phyloP scores from a whole-genome alignment of 1,139 yeast genomes.

The Candida tetrigidarum region DNA sequence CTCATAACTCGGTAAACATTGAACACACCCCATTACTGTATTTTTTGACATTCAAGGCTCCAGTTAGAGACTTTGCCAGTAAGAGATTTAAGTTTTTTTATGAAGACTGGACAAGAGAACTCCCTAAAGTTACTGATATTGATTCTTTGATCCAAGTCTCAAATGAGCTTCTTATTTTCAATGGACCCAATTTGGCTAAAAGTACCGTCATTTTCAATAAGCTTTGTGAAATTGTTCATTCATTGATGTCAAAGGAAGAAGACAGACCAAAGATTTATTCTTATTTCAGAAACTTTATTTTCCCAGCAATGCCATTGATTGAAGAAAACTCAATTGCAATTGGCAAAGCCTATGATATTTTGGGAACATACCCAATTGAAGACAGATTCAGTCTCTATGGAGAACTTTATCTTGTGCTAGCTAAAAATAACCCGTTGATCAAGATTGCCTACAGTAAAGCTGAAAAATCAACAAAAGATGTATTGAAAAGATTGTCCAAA shows the following conservation, averaged over 20 bases:
- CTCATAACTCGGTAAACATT: constrained; percentile 34
- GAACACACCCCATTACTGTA: constrained; percentile 27
- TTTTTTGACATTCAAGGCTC: constrained; percentile 37
- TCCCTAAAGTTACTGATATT: constrained; percentile 41
- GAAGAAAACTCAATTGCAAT: constrained; percentile 66
- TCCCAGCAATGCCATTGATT: constrained; percentile 68
- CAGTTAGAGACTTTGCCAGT: constrained; percentile 28
- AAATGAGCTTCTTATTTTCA: constrained; percentile 53
- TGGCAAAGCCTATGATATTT: constrained; percentile 60
- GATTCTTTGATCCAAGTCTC: constrained; percentile 53
- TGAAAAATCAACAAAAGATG: constrained; percentile 81
- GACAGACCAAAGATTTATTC: constrained; percentile 56
- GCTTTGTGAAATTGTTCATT: constrained; percentile 60
- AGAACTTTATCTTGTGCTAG: constrained; percentile 65
- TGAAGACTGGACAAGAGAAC: constrained; percentile 47
- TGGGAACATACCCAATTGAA: constrained; percentile 60
- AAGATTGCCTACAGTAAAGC: constrained; percentile 70
- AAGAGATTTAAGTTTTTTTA: constrained; percentile 53
- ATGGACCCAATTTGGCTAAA: constrained; percentile 61
- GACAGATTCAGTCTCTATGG: constrained; percentile 83
- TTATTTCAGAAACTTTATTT: constrained; percentile 65
- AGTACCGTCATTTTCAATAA: constrained; percentile 56
- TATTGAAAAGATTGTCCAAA: constrained; percentile 83
- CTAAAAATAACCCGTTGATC: constrained; percentile 60
- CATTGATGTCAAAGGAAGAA: constrained; percentile 32